Evolutionary conservation across 495 filamentous ascomycete species (phyloP), one percentile per base, ranked within the genome.

Genomic region (Penicillium fimorum): DNA sequence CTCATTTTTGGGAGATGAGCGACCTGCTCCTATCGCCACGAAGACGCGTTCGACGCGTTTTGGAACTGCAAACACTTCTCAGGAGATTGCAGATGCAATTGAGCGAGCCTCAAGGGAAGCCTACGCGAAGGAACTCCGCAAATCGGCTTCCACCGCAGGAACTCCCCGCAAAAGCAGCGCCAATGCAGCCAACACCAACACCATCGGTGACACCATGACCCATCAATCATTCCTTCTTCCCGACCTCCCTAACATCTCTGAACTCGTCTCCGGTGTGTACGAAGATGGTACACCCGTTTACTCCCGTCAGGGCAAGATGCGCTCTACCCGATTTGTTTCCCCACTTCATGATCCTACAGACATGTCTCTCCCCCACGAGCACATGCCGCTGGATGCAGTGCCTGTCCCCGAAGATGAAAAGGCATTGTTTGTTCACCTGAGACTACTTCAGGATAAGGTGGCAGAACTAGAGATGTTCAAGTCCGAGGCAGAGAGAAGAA

Each of bases 361-460:
- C 30, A 61, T 64, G 44, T 76, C 63, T 30, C 46, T 73, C 7
- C 70, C 72, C 20, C 74, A 72, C 18, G 72, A 75, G 29, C 77
- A 81, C 53, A 60, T 79, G 13, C 76, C 73, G n/a, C 69, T 88
- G 29, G 81, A 87, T 33, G 79, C 83, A 20, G 75, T 88, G n/a
- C 81, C 84, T 0, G 76, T 89, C 43, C 85, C 86, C 11, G 78
- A 82, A 30, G 86, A 91, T 51, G 86, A 89, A 59, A 84, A 87
- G 58, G 84, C 83, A 27, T 73, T 89, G 43, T 82, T 86, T 58
- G 79, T 86, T n/a, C 85, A 85, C 6, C 73, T 91, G 42, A 77
- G 84, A 50, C 72, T 87, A 4, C 76, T 90, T 5, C 79, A 89
- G 63, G 84, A 88, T 25, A 86, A 86, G 61, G 82, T 89, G 18